phyloP scores from a whole-genome alignment of 306 rosid genomes.

The Rosa persica region DNA sequence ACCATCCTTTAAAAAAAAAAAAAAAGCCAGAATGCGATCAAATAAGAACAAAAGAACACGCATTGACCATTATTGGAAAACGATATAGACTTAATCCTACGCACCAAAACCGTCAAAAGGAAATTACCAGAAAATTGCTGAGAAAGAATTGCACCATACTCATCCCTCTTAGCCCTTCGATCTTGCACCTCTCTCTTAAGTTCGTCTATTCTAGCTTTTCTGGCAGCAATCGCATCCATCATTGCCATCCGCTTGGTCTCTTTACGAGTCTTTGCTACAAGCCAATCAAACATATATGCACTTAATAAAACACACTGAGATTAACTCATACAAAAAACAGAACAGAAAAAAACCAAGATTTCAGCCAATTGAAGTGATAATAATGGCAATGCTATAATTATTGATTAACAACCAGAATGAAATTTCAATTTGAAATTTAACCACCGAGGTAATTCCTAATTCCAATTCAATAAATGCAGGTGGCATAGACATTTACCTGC shows the following conservation, averaged over 20 bases:
- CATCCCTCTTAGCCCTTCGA: constrained; percentile 48
- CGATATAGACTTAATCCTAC: background rate
- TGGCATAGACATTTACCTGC: constrained; percentile 48
- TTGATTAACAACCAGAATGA: background rate
- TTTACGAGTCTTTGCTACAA: constrained; percentile 70
- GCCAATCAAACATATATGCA: constrained; percentile 5
- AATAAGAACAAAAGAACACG: background rate
- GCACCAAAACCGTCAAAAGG: background rate
- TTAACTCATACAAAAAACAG: background rate
- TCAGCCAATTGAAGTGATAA: background rate
- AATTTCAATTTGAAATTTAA: background rate
- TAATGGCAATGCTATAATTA: background rate
- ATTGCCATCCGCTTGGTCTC: constrained; percentile 75
- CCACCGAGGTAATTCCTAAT: background rate
- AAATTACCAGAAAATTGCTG: constrained; percentile 55
- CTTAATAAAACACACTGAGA: background rate
- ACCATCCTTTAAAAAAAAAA: background rate
- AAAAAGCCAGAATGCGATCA: background rate
- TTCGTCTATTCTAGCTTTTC: constrained; percentile 50
- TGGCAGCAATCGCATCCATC: constrained; percentile 60
- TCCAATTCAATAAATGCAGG: background rate
- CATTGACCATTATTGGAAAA: background rate
- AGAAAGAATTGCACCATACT: constrained; percentile 43
- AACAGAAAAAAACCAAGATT: background rate
- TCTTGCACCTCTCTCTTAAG: constrained; percentile 46